A percentile compares a stretch with the other conserved stretches of the same genome.
Conservation (phyloP, 2,329 filamentous ascomycete genomes). For the Fusarium chlamydosporum region DNA sequence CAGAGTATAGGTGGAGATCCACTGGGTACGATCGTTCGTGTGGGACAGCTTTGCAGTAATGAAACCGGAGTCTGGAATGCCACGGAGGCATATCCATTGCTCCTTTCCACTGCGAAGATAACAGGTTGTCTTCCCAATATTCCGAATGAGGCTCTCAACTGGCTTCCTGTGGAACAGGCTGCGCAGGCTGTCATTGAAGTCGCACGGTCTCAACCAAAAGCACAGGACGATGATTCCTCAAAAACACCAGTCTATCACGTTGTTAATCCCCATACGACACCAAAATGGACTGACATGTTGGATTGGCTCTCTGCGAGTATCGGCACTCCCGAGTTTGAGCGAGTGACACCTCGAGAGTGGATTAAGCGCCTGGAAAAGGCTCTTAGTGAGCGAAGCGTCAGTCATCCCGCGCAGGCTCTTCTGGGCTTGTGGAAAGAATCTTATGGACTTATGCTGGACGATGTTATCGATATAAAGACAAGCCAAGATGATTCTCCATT, state of each 20-base stretch:
- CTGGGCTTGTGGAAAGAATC: conserved; percentile 45
- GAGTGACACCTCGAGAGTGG: conserved; percentile 34
- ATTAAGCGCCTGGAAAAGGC: conserved; percentile 32
- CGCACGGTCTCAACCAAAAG: not conserved
- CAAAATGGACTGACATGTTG: conserved; percentile 43
- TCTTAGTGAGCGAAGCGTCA: not conserved
- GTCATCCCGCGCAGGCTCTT: conserved; percentile 46
- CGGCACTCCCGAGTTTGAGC: conserved; percentile 4
- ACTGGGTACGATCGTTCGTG: conserved; percentile 56
- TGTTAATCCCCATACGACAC: conserved; percentile 40
- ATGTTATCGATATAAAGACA: rapidly evolving
- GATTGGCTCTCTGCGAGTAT: conserved; percentile 33
- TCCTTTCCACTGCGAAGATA: conserved; percentile 62
- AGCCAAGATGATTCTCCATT: not conserved
- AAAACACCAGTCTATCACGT: conserved; percentile 43
- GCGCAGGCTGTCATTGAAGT: conserved; percentile 60
- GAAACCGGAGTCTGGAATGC: conserved; percentile 65
- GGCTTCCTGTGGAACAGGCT: conserved; percentile 63
- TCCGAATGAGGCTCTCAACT: conserved; percentile 57
- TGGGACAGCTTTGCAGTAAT: conserved; percentile 67
- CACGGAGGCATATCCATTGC: conserved; percentile 66
- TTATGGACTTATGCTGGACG: not conserved
- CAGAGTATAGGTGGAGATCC: not conserved
- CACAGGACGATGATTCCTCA: rapidly evolving
- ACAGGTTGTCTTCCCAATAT: conserved; percentile 54